Conservation (phyloP, 352 stramenopile genomes). For the Phytophthora kernoviae region DNA sequence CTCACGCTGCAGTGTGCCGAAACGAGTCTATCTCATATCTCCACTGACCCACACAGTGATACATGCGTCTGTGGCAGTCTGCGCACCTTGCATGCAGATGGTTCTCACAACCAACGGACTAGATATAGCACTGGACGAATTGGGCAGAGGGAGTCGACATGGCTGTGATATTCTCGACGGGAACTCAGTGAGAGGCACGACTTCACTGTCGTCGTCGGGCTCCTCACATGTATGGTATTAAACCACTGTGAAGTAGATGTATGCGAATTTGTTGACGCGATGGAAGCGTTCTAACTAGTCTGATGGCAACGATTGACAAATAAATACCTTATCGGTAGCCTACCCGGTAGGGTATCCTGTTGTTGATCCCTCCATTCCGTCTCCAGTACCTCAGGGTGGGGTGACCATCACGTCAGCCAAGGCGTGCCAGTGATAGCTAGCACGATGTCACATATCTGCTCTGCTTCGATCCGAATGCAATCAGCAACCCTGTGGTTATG, state of each 20-base stretch:
- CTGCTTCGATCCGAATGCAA: background rate
- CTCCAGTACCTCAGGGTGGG: background rate
- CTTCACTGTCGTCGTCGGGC: conserved; percentile 15
- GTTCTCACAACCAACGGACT: conserved; percentile 29
- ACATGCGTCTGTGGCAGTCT: conserved; percentile 30
- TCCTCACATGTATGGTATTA: conserved; percentile 20
- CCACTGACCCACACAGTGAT: conserved; percentile 30
- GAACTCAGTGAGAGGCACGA: conserved; percentile 24
- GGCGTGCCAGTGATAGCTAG: too few relatives aligned
- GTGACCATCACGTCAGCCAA: background rate
- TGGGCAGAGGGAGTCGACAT: conserved; percentile 2
- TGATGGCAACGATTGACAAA: too few relatives aligned
- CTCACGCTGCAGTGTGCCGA: conserved; percentile 30
- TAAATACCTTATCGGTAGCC: too few relatives aligned
- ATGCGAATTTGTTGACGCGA: background rate
- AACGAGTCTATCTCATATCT: conserved; percentile 36
- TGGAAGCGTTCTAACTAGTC: background rate
- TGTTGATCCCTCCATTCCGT: background rate
- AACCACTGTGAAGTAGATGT: background rate
- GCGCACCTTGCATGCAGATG: conserved; percentile 31
- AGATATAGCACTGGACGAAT: conserved; percentile 23
- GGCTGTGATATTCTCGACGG: conserved; percentile 11
- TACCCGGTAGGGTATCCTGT: background rate
- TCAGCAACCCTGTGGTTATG: background rate
- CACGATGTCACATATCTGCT: too few relatives aligned